Evolutionary conservation across 305 asterid species (phyloP).

Genomic region (Coffea humblotiana): DNA sequence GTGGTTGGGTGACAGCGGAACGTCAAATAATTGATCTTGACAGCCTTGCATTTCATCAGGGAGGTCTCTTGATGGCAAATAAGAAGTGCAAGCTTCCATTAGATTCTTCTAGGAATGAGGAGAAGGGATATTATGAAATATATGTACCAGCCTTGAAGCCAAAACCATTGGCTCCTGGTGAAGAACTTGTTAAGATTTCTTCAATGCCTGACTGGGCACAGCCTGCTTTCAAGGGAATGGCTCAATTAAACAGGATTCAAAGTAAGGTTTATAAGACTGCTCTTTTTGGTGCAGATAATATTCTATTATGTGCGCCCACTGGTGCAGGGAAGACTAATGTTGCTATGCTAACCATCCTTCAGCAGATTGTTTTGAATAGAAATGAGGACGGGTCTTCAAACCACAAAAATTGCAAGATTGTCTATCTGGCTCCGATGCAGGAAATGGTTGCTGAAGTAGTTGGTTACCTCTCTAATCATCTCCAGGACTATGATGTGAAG

Average conservation of each 20-base stretch:
- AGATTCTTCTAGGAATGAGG: constrained; percentile 60
- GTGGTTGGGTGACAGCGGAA: constrained; percentile 80
- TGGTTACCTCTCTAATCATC: constrained; percentile 78
- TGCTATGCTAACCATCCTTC: constrained; percentile 93
- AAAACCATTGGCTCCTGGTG: constrained; percentile 57
- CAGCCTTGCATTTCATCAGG: constrained; percentile 69
- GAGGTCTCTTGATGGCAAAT: constrained; percentile 76
- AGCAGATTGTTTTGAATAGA: constrained; percentile 71
- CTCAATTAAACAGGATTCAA: constrained; percentile 80
- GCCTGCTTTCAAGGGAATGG: constrained; percentile 89
- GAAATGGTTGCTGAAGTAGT: constrained; percentile 94
- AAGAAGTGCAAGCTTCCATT: constrained; percentile 77
- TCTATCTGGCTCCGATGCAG: constrained; percentile 96
- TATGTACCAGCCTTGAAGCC: constrained; percentile 91
- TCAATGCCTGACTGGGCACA: constrained; percentile 92
- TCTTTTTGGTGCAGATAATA: constrained; percentile 66
- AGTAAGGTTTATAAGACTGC: constrained; percentile 90
- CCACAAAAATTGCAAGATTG: constrained; percentile 75
- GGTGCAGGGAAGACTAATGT: constrained; percentile 98
- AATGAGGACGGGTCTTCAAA: constrained; percentile 74
- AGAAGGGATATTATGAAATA: constrained; percentile 87
- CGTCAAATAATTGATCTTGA: constrained; percentile 83
- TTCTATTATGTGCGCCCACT: constrained; percentile 93
- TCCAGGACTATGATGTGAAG: constrained; percentile 71
- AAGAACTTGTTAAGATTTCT: constrained; percentile 65